A percentile compares a stretch with the other conserved stretches of the same genome.
Conservation (phyloP, 2,329 filamentous ascomycete species). For the Apiospora hydei region DNA sequence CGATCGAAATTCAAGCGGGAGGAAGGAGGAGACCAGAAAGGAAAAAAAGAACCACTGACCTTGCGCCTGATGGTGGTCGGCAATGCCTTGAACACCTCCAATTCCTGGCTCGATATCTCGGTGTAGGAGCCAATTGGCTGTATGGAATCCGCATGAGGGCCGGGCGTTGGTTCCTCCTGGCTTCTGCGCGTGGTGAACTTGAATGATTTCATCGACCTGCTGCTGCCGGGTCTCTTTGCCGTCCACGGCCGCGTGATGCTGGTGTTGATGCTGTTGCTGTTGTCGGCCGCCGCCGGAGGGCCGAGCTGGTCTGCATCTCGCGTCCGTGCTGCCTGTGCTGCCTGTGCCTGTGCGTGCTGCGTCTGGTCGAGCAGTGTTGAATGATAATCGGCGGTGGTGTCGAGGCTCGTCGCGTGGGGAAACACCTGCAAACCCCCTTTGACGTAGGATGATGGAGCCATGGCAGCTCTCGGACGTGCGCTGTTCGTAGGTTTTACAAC, state of each 20-base stretch:
- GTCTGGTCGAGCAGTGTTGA: constrained; percentile 7
- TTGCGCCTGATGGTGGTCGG: constrained; percentile 59
- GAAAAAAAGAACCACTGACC: constrained; percentile 42
- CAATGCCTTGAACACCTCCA: constrained; percentile 58
- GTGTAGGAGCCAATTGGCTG: constrained; percentile 26
- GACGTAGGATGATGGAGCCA: constrained; percentile 2
- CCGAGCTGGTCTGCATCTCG: neutral
- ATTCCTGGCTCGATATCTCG: constrained; percentile 45
- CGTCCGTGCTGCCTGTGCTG: neutral
- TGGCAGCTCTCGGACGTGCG: constrained; percentile 15
- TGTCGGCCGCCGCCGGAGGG: neutral
- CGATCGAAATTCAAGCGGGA: constrained; percentile 15
- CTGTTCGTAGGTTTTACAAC: constrained; percentile 3
- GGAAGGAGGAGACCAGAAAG: neutral
- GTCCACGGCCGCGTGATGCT: constrained; percentile 17
- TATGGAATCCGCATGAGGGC: neutral
- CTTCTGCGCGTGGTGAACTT: constrained; percentile 25
- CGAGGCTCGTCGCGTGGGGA: constrained; percentile 13
- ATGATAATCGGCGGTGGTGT: constrained; percentile 23
- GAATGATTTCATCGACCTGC: constrained; percentile 25
- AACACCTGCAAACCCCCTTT: constrained; percentile 2
- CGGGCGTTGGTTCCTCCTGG: neutral
- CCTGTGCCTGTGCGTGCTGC: neutral
- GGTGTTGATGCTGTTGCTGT: neutral
- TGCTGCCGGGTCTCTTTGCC: constrained; percentile 20